Evolutionary conservation across 257 asterid species (phyloP).

Genomic region (Cordia subcordata): DNA sequence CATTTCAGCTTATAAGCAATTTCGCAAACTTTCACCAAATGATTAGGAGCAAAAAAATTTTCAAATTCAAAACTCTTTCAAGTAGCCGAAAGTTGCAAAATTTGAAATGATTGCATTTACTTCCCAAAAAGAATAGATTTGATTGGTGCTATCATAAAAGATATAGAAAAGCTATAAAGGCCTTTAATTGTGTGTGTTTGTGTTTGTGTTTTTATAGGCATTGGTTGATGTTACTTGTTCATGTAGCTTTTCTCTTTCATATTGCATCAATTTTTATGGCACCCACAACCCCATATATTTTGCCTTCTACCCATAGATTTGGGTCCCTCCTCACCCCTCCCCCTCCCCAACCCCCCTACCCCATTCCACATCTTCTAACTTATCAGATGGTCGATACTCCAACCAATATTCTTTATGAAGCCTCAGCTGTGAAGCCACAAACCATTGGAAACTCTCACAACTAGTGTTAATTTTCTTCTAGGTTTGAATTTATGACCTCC

Average conservation of each 20-base stretch:
- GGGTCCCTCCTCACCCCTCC: conserved; percentile 1
- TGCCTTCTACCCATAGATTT: neutral
- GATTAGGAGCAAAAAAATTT: too few species aligned
- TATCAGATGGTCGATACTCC: conserved; percentile 28
- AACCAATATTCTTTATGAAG: conserved; percentile 27
- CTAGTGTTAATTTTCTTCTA: too few species aligned
- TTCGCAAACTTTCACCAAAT: too few species aligned
- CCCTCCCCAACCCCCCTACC: too few species aligned
- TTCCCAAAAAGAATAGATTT: too few species aligned
- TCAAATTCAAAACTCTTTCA: too few species aligned
- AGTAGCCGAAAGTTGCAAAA: too few species aligned
- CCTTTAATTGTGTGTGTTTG: conserved; percentile 12
- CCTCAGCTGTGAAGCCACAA: neutral
- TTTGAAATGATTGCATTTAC: too few species aligned
- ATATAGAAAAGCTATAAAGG: conserved; percentile 7
- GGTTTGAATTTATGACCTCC: too few species aligned
- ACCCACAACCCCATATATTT: too few species aligned
- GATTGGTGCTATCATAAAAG: conserved; percentile 1
- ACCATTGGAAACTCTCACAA: too few species aligned
- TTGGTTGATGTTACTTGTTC: conserved; percentile 9
- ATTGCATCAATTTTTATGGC: conserved; percentile 15
- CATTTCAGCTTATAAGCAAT: too few species aligned
- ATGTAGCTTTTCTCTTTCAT: neutral
- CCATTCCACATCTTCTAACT: conserved; percentile 10
- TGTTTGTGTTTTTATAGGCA: conserved; percentile 6